These are phyloP conservation scores for Jimgerdemannia lactiflua DNA, from an alignment of 192 early-diverging fungal species.

Conservation along the genomic window DNA sequence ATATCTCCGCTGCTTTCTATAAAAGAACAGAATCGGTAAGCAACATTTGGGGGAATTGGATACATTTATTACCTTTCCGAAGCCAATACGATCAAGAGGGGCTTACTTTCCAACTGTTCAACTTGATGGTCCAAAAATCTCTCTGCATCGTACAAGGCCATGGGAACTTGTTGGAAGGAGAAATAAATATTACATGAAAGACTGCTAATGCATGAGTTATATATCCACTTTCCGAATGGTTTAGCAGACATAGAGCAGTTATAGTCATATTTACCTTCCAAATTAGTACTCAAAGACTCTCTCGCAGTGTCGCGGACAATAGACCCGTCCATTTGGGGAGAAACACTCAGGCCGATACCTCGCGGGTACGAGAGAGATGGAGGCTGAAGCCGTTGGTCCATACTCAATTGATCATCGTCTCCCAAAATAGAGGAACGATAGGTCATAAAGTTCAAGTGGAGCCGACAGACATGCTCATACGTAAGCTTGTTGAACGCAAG, in stretches of 20 bases:
- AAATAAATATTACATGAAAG: too few species aligned
- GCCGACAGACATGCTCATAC: conserved; percentile 21
- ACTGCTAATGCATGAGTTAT: too few species aligned
- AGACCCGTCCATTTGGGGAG: background rate
- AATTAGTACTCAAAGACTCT: background rate
- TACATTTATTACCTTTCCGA: too few species aligned
- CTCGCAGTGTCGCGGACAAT: conserved; percentile 1
- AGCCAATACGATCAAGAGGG: too few species aligned
- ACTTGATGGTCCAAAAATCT: conserved; percentile 17
- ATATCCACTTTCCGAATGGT: too few species aligned
- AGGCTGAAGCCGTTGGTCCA: conserved; percentile 4
- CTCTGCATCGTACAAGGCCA: conserved; percentile 10
- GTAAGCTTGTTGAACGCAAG: conserved; percentile 27
- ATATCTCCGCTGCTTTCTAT: conserved; percentile 15
- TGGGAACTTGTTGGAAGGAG: conserved; percentile 3
- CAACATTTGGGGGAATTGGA: too few species aligned
- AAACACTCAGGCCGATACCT: conserved; percentile 5
- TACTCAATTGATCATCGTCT: background rate
- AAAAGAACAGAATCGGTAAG: background rate
- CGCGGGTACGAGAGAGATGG: conserved; percentile 6
- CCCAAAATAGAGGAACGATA: conserved; percentile 11
- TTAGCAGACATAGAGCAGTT: too few species aligned
- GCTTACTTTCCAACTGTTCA: conserved; percentile 5
- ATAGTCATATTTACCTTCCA: background rate
- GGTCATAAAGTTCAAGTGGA: conserved; percentile 20